Base-by-base conservation (phyloP, 306 rosid species). In the Adenanthera pavonina region DNA sequence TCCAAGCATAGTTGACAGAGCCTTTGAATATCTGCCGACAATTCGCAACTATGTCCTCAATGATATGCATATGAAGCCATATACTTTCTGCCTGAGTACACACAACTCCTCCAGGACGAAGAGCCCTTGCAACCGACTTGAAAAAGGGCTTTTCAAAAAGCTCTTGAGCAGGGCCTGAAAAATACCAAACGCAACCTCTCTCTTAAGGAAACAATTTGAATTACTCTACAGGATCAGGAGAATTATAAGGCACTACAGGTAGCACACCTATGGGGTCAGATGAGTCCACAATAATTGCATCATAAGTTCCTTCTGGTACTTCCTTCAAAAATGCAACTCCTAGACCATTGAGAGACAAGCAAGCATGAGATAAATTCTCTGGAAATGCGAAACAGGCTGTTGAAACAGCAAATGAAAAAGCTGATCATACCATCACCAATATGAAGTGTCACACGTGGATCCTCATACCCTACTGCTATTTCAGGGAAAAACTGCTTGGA, bases 41-140 rank as follows among this genome's bases (percentile, higher is more conserved):
- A 74, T 96, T 96, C 38, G 88, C 65, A 38, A 93, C 97, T 56
- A 96, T 91, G 85, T 82, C 90, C 88, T 96, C 94, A 79, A 96
- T 96, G 46, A 96, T 93, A 85, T 96, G 87, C 99, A 96, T 96
- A 84, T 96, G 99, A 88, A 96, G 99, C 99, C 99, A 96, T 83
- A 93, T 96, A 74, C 99, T 96, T 88, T 96, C 99, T 9, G 99
- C 99, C 85, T 96, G 99, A 30, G 99, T 96, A 74, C 97, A 92
- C 85, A 92, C 83, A 41, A 96, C 98, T 77, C 99, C 99, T 81
- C 99, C 99, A 0, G 98, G 97, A 71, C 98, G 94, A 85, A 96
- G 99, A 85, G 98, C 97, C 65, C 66, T 90, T 16, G 97, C 97
- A 43, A 96, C 97, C 1, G 88, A 86, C 69, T 76, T 83, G 30